Conservation (phyloP, 1,284 basidiomycete genomes). For the Ceratobasidium sp. region DNA sequence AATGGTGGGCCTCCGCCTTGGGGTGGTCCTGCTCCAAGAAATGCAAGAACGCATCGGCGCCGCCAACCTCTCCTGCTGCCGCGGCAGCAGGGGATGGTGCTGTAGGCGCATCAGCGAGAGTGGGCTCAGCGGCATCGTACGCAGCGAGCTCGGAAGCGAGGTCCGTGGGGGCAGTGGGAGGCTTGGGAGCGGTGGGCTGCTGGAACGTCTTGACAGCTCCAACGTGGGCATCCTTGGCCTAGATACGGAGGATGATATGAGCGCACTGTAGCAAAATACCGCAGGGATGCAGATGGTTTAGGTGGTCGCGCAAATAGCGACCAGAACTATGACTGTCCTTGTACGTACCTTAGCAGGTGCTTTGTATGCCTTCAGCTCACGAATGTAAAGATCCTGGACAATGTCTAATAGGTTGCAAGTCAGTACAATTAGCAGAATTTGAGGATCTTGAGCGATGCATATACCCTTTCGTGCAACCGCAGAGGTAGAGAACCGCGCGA, state of each 20-base stretch:
- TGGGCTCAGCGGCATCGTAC: constrained; percentile 82
- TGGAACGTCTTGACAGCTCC: constrained; percentile 80
- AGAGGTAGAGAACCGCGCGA: constrained; percentile 68
- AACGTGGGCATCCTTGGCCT: constrained; percentile 88
- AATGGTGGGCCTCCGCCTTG: constrained; percentile 64
- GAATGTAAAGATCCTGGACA: constrained; percentile 91
- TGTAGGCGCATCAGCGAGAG: constrained; percentile 58
- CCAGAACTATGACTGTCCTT: neutral
- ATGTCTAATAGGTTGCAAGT: constrained; percentile 68
- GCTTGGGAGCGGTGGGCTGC: constrained; percentile 71
- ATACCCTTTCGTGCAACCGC: constrained; percentile 74
- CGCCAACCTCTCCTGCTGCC: constrained; percentile 56
- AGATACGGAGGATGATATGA: constrained; percentile 30
- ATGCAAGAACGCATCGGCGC: constrained; percentile 68
- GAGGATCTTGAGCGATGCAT: constrained; percentile 48
- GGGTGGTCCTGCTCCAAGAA: constrained; percentile 70
- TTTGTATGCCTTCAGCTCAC: constrained; percentile 92
- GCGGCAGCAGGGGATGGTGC: constrained; percentile 50
- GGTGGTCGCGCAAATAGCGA: neutral
- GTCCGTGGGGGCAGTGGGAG: constrained; percentile 78
- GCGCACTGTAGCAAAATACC: constrained; percentile 6
- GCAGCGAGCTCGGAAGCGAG: constrained; percentile 83
- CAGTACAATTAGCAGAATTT: neutral
- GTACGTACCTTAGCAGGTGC: constrained; percentile 56
- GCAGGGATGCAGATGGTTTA: neutral